These are phyloP conservation scores for Detonula confervacea DNA, from an alignment of 352 stramenopile species.

Conservation along the genomic window DNA sequence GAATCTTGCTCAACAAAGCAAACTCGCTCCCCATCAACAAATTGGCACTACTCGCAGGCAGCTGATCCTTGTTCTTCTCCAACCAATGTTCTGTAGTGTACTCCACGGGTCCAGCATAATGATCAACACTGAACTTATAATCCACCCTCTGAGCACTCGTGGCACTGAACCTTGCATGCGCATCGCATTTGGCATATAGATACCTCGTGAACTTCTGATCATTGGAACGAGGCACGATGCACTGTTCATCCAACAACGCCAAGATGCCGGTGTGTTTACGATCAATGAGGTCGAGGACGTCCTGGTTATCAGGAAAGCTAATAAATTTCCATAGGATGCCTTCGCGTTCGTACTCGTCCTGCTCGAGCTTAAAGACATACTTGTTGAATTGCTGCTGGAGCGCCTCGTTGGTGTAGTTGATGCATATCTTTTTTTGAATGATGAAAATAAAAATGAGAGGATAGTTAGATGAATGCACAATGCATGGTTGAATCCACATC, in stretches of 20 bases:
- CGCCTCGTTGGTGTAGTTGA: constrained; percentile 90
- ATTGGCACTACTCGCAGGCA: constrained; percentile 27
- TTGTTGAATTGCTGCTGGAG: constrained; percentile 92
- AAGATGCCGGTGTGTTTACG: constrained; percentile 75
- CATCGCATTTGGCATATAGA: constrained; percentile 49
- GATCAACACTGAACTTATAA: constrained; percentile 69
- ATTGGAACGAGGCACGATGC: constrained; percentile 71
- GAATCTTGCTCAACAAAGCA: constrained; percentile 3
- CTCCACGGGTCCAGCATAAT: constrained; percentile 93
- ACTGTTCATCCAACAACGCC: constrained; percentile 84
- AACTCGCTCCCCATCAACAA: constrained; percentile 38
- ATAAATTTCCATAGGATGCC: constrained; percentile 85
- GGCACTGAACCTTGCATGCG: constrained; percentile 55
- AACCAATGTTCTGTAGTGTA: constrained; percentile 94
- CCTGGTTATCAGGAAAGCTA: constrained; percentile 87
- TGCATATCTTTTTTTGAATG: constrained; percentile 80
- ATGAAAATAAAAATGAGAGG: not conserved
- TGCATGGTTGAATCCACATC: not conserved
- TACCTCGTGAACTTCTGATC: constrained; percentile 76
- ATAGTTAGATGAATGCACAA: not conserved
- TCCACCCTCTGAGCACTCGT: constrained; percentile 28
- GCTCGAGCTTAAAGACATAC: constrained; percentile 96
- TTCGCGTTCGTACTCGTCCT: constrained; percentile 98
- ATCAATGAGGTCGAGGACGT: constrained; percentile 86
- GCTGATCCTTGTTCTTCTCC: constrained; percentile 95